Percentiles rank a stretch among this genome's conserved stretches.
Conservation (phyloP, 257 asterid species). For the Cruciata laevipes region DNA sequence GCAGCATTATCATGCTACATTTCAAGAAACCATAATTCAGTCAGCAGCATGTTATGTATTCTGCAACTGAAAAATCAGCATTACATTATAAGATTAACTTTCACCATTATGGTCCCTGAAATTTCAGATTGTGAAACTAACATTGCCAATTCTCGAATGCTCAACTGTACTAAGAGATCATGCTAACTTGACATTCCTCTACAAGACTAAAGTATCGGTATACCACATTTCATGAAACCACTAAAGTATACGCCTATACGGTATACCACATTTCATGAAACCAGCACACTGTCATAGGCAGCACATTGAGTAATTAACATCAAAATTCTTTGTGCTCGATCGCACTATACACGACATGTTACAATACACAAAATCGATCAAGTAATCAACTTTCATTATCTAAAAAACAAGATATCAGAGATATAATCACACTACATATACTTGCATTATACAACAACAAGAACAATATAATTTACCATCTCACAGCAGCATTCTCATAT, state of each 20-base stretch:
- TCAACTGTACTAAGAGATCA: background rate
- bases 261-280: background rate
- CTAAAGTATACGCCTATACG: too few species aligned
- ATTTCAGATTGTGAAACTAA: background rate
- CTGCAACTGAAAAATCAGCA: background rate
- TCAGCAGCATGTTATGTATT: background rate
- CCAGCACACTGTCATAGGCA: background rate
- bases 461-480: slow-evolving; percentile 1
- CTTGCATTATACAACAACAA: slow-evolving; percentile 1
- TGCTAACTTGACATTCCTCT: background rate
- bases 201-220: background rate
- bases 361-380: background rate
- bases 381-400: background rate
- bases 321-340: background rate
- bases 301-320: background rate
- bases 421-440: slow-evolving; percentile 8
- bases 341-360: background rate
- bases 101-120: background rate
- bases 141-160: background rate
- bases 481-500: background rate
- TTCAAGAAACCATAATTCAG: background rate
- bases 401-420: background rate
- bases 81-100: background rate
- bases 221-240: background rate
- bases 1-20: background rate